These are phyloP conservation scores for Paracorniculantispora psalliotae DNA, from an alignment of 2,329 filamentous ascomycete genomes.

Conservation along the genomic window DNA sequence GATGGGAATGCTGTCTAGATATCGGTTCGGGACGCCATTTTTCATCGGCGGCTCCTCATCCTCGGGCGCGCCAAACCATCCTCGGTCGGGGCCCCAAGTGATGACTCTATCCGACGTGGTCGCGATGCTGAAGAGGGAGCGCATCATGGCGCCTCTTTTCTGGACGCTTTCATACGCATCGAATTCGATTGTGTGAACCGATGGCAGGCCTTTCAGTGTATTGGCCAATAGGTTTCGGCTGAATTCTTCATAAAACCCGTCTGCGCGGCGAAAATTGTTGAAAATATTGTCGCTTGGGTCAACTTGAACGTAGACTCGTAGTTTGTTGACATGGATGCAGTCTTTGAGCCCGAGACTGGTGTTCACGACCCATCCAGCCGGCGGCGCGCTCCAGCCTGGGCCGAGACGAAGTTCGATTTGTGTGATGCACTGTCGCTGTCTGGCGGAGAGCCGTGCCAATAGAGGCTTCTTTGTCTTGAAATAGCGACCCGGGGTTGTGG, in stretches of 20 bases:
- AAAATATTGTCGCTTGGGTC: slow-evolving; percentile 66
- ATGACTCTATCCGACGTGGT: slow-evolving; percentile 46
- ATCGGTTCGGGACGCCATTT: slow-evolving; percentile 8
- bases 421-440: slow-evolving; percentile 55
- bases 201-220: slow-evolving; percentile 54
- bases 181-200: slow-evolving; percentile 57
- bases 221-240: slow-evolving; percentile 51
- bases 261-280: slow-evolving; percentile 59
- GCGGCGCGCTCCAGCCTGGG: slow-evolving; percentile 67
- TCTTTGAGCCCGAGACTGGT: slow-evolving; percentile 58
- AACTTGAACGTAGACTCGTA: slow-evolving; percentile 66
- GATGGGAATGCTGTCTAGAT: slow-evolving; percentile 5
- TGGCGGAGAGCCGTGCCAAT: slow-evolving; percentile 58
- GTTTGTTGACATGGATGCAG: slow-evolving; percentile 51
- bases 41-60: slow-evolving; percentile 23
- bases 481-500: slow-evolving; percentile 57
- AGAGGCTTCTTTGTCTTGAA: slow-evolving; percentile 71
- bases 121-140: slow-evolving; percentile 50
- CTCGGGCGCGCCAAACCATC: slow-evolving; percentile 51
- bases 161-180: slow-evolving; percentile 64
- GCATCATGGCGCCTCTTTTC: slow-evolving; percentile 61
- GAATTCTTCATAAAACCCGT: slow-evolving; percentile 68
- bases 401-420: slow-evolving; percentile 67
- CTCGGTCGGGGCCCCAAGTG: slow-evolving; percentile 63
- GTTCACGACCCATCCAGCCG: slow-evolving; percentile 65